Percentiles rank a stretch among this genome's conserved stretches.
Evolutionary conservation across 2,329 filamentous ascomycete genomes (phyloP).

Genomic region (Calonectria henricotiae): DNA sequence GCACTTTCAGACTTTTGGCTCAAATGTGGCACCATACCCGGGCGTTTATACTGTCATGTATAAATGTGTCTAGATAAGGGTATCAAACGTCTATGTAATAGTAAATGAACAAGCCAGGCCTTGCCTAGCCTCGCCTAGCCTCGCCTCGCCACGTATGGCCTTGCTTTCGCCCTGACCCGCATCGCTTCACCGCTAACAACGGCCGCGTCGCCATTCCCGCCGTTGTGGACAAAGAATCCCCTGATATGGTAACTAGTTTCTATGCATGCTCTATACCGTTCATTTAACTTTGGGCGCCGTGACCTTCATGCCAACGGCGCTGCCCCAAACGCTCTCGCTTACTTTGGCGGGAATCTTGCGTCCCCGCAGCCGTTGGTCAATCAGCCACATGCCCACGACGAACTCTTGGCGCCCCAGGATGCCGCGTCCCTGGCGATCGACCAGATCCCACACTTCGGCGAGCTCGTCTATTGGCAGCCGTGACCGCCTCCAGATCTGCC

Average conservation of each 20-base stretch:
- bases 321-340: conserved; percentile 83
- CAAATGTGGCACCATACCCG: no score
- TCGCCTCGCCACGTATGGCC: not conserved
- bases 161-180: not conserved
- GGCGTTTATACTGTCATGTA: not conserved
- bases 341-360: conserved; percentile 83
- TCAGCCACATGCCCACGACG: conserved; percentile 86
- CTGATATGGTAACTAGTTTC: not conserved
- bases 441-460: conserved; percentile 84
- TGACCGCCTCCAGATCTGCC: conserved; percentile 83
- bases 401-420: conserved; percentile 80
- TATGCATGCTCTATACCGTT: conserved; percentile 21
- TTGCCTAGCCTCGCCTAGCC: no score
- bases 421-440: conserved; percentile 72
- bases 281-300: conserved; percentile 53
- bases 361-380: conserved; percentile 86
- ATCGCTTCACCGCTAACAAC: not conserved
- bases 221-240: not conserved
- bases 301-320: conserved; percentile 69
- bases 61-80: conserved; percentile 18
- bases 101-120: not conserved
- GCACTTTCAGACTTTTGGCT: no score
- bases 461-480: conserved; percentile 79
- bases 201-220: not conserved
- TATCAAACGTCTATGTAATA: conserved; percentile 20